Base-by-base conservation (phyloP, 2,329 filamentous ascomycete species). In the Emmonsiellopsis sp. region DNA sequence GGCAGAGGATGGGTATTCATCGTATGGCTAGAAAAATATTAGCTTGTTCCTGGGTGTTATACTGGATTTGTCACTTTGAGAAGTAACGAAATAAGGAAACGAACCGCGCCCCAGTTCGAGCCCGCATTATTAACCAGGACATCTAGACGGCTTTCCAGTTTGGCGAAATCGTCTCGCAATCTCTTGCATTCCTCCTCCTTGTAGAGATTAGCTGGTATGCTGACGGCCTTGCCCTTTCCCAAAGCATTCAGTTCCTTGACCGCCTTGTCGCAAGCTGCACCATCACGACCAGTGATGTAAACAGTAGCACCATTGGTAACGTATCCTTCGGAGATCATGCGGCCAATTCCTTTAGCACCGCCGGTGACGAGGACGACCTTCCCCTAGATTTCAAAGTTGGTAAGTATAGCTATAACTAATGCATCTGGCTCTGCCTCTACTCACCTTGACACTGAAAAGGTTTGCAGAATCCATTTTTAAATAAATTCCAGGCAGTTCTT, bases 371-470 rank as follows among this genome's bases (percentile, higher is more conserved):
- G 73, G 57, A 73, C 75, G 57, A 77, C 66, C 64, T 73, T 73
- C 54, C 65, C 70, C 70, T 73, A 49, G 2, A 47, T 26, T 40
- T 1, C 38, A n/a, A 31, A 15, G 30, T 6, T 6, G 15, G 35
- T 54, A 87, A 74, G 66, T 83, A 82, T 53, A 79, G 63, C 57
- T 77, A 79, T 55, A 84, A 73, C 20, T 26, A 26, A 26, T 26
- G 20, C 20, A 26, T 26, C 20, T 26, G 3, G 20, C 20, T 26
- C 20, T 26, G 20, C 3, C 20, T 26, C 26, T 34, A 58, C 68
- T 60, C 63, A 82, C 81, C 75, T 83, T 79, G 60, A 84, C 79
- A 59, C 78, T 71, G 63, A 84, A 84, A 38, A 84, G 71, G 56
- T 59, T 76, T 59, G 74, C 68, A 9, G 74, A 62, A 63, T 84